Conservation (phyloP, 331 rosid species). For the Stylosanthes scabra region DNA sequence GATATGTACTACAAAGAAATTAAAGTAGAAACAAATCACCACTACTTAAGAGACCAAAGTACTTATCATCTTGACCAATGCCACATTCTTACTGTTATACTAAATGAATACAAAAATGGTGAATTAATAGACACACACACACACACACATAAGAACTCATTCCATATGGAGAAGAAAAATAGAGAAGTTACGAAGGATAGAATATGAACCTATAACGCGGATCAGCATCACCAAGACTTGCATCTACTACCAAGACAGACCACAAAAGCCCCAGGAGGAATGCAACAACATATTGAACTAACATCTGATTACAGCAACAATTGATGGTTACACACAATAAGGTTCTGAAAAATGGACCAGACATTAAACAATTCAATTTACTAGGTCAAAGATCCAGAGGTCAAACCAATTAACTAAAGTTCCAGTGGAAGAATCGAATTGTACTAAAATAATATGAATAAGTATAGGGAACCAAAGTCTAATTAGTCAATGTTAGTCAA, state of each 20-base stretch:
- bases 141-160: background rate
- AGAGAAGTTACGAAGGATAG: background rate
- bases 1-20: slow-evolving; percentile 2
- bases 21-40: background rate
- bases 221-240: slow-evolving; percentile 80
- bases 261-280: slow-evolving; percentile 60
- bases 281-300: slow-evolving; percentile 43
- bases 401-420: too few species aligned
- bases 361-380: too few species aligned
- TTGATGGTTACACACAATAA: too few species aligned
- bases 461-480: too few species aligned
- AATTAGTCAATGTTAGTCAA: too few species aligned
- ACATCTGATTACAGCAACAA: slow-evolving; percentile 52
- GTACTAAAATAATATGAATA: too few species aligned
- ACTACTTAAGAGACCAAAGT: too few species aligned
- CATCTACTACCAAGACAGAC: slow-evolving; percentile 50
- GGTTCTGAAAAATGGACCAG: too few species aligned
- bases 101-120: background rate
- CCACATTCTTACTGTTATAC: background rate
- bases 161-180: background rate
- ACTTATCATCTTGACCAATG: too few species aligned
- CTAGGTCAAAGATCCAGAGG: too few species aligned
- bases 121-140: too few species aligned
- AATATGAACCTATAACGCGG: slow-evolving; percentile 60
- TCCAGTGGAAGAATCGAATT: too few species aligned